Evolutionary conservation across 768 basidiomycete species (phyloP).

Genomic region (Russula foetens): DNA sequence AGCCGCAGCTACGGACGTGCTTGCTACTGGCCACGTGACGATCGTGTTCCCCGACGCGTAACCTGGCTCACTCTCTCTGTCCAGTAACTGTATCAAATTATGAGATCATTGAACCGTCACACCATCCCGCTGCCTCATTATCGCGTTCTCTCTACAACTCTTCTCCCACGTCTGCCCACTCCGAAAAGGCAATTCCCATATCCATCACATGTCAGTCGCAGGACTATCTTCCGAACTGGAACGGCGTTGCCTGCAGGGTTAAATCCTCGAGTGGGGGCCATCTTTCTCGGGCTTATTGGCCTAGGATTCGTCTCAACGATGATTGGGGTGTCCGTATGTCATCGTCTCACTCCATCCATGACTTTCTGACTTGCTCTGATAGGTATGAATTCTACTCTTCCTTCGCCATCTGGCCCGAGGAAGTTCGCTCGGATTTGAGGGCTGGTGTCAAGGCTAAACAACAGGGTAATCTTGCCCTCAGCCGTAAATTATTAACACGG

Average conservation of each 20-base stretch:
- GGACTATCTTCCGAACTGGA: constrained; percentile 3
- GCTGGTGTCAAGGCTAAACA: constrained; percentile 55
- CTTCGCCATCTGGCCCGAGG: constrained; percentile 59
- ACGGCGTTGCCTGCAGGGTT: not conserved
- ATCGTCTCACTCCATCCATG: not conserved
- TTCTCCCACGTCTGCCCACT: not conserved
- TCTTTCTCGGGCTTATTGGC: constrained; percentile 11
- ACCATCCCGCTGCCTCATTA: not conserved
- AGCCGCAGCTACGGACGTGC: too few species aligned
- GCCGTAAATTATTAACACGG: constrained; percentile 47
- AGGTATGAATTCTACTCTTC: constrained; percentile 51
- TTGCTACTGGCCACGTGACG: not conserved
- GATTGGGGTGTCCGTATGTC: constrained; percentile 17
- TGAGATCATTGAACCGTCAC: not conserved
- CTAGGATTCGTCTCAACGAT: constrained; percentile 12
- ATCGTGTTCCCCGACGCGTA: too few species aligned
- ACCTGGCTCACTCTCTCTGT: too few species aligned
- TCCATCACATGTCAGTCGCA: not conserved
- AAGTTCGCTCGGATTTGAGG: constrained; percentile 56
- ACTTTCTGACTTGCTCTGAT: constrained; percentile 23
- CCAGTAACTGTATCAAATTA: not conserved
- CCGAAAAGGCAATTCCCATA: not conserved
- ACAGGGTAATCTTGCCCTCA: constrained; percentile 44
- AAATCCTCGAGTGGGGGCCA: constrained; percentile 7
- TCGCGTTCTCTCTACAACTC: not conserved